phyloP scores from a whole-genome alignment of 1,284 basidiomycete species.

The Tremellales sp. region DNA sequence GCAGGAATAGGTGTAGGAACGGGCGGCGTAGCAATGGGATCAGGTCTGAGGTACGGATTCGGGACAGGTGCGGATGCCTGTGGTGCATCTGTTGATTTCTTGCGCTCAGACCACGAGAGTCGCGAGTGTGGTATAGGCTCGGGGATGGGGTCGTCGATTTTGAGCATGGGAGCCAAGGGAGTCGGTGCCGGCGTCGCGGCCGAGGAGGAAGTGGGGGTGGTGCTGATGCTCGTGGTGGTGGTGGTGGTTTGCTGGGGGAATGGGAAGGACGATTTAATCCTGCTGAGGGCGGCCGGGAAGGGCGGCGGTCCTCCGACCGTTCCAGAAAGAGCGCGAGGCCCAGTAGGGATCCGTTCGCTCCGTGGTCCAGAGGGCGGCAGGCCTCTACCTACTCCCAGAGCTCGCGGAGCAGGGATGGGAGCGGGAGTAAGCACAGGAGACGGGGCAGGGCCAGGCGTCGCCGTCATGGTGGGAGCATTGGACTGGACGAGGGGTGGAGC shows the following conservation, averaged over 20 bases:
- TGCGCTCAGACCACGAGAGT: slow-evolving; percentile 26
- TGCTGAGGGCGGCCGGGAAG: no score
- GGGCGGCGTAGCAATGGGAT: no score
- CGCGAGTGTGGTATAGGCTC: slow-evolving; percentile 3
- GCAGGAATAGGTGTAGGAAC: no score
- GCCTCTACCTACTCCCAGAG: slow-evolving; percentile 3
- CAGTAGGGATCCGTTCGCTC: slow-evolving; percentile 23
- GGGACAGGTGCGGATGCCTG: no score
- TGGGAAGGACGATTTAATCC: slow-evolving; percentile 1
- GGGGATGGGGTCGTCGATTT: neutral
- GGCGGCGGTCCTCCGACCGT: neutral
- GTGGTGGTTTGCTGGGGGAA: neutral
- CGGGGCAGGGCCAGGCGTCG: slow-evolving; percentile 2
- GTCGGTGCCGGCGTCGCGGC: no score
- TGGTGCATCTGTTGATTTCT: no score
- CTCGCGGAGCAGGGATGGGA: slow-evolving; percentile 1
- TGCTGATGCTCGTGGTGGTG: neutral
- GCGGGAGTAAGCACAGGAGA: slow-evolving; percentile 1
- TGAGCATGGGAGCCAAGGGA: neutral
- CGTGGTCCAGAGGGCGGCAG: slow-evolving; percentile 26
- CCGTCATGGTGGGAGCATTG: no score
- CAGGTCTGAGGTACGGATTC: no score
- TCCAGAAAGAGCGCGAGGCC: slow-evolving; percentile 20
- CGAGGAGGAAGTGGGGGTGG: no score
- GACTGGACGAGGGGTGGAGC: no score